phyloP scores from a whole-genome alignment of 2,329 filamentous ascomycete species.

The Alternaria metachromatica region DNA sequence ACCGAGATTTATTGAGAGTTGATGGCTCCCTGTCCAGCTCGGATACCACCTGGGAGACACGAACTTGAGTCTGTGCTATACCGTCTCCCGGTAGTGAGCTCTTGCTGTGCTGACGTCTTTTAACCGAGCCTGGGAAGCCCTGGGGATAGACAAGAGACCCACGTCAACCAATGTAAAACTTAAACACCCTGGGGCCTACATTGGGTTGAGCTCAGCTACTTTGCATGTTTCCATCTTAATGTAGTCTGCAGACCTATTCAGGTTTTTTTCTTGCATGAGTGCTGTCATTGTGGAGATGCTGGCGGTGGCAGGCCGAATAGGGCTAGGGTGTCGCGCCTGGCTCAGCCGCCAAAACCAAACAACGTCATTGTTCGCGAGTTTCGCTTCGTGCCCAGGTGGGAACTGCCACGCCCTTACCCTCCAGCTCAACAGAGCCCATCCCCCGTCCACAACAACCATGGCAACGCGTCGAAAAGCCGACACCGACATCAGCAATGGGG shows the following conservation, averaged over 20 bases:
- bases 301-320: slow-evolving; percentile 6
- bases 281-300: background rate
- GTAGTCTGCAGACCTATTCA: background rate
- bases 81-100: background rate
- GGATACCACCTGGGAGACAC: background rate
- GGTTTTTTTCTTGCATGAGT: background rate
- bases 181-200: background rate
- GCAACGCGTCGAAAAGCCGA: slow-evolving; percentile 42
- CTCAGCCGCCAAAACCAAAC: slow-evolving; percentile 12
- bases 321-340: slow-evolving; percentile 30
- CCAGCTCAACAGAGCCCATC: background rate
- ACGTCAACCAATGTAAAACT: background rate
- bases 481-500: slow-evolving; percentile 15
- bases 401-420: background rate
- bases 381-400: background rate
- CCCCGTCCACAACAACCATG: slow-evolving; percentile 25
- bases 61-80: background rate
- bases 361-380: slow-evolving; percentile 31
- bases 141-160: background rate
- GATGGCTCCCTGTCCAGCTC: background rate
- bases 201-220: background rate
- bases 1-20: background rate
- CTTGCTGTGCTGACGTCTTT: background rate
- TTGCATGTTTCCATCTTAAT: background rate
- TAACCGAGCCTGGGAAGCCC: background rate